These are phyloP conservation scores for Cetraspora pellucida DNA, from an alignment of 192 early-diverging fungal genomes.

Conservation along the genomic window DNA sequence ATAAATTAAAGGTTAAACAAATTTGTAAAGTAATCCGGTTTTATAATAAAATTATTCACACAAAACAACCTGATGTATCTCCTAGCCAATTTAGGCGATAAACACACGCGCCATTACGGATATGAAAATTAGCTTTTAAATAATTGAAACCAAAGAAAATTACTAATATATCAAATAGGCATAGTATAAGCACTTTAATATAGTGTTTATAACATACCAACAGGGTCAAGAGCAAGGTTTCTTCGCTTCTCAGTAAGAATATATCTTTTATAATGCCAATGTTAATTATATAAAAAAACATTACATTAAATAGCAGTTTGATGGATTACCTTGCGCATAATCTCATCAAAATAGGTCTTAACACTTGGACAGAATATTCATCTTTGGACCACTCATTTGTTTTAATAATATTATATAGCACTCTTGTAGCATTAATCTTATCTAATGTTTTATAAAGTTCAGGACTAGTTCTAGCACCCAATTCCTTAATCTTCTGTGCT, in stretches of 20 bases:
- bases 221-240: slow-evolving; percentile 77
- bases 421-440: slow-evolving; percentile 16
- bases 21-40: not conserved
- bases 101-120: slow-evolving; percentile 91
- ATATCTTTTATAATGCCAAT: slow-evolving; percentile 46
- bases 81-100: slow-evolving; percentile 89
- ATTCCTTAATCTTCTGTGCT: not conserved
- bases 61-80: slow-evolving; percentile 62
- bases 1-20: not conserved
- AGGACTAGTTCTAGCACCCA: not conserved
- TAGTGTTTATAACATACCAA: slow-evolving; percentile 50
- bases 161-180: not conserved
- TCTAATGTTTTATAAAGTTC: no score
- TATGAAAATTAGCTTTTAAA: slow-evolving; percentile 81
- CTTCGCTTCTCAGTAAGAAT: slow-evolving; percentile 69
- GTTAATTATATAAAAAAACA: not conserved
- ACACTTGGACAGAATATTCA: slow-evolving; percentile 21
- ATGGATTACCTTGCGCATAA: slow-evolving; percentile 57
- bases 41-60: not conserved
- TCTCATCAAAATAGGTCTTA: slow-evolving; percentile 63
- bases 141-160: not conserved
- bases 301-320: not conserved
- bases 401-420: slow-evolving; percentile 28
- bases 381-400: slow-evolving; percentile 21
- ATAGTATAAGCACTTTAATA: not conserved